phyloP scores from a whole-genome alignment of 495 filamentous ascomycete species.

The Monascus purpureus region DNA sequence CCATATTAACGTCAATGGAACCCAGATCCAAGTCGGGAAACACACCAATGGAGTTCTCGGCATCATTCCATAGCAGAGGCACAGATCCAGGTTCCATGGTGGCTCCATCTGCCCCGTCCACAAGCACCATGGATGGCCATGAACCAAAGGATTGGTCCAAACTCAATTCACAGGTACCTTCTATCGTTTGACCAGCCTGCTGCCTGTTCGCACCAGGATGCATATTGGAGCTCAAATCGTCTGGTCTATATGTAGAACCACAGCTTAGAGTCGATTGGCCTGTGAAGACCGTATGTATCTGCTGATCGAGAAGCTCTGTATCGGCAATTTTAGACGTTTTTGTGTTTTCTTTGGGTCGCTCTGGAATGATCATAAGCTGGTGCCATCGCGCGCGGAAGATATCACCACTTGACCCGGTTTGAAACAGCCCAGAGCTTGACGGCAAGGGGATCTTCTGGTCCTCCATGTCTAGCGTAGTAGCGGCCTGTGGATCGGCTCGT shows the following conservation, averaged over 20 bases:
- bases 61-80: slow-evolving; percentile 19
- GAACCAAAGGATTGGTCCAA: too few species aligned
- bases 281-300: too few species aligned
- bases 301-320: slow-evolving; percentile 1
- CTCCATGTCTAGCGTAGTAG: slow-evolving; percentile 13
- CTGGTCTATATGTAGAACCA: too few species aligned
- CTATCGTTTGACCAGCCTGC: too few species aligned
- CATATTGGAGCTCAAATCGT: too few species aligned
- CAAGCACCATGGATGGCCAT: too few species aligned
- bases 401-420: slow-evolving; percentile 9
- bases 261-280: too few species aligned
- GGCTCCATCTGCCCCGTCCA: too few species aligned
- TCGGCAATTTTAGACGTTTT: background rate
- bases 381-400: slow-evolving; percentile 25
- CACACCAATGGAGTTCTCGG: slow-evolving; percentile 10
- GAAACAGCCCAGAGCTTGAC: slow-evolving; percentile 17
- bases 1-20: slow-evolving; percentile 16
- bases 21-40: slow-evolving; percentile 8
- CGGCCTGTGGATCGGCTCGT: slow-evolving; percentile 13
- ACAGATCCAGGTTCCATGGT: too few species aligned
- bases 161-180: too few species aligned
- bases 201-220: too few species aligned
- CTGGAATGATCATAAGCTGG: slow-evolving; percentile 9
- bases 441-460: slow-evolving; percentile 17
- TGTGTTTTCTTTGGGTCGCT: background rate